Percentiles rank a stretch among this genome's conserved stretches.
Evolutionary conservation across 2,329 filamentous ascomycete genomes (phyloP).

Genomic region (Amauroascus verrucosus): DNA sequence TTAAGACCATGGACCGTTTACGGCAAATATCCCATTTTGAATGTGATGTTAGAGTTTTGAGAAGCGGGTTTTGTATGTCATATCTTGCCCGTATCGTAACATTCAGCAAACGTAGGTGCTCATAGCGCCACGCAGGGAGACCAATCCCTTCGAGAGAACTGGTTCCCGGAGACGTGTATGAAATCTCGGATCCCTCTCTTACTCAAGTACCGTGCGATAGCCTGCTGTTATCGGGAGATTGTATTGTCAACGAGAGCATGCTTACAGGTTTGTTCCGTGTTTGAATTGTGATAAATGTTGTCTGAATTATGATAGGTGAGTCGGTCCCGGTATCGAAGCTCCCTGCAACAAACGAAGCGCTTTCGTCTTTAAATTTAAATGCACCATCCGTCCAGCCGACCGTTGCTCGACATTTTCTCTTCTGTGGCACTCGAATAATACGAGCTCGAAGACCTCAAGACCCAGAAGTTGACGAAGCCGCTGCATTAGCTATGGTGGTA

Average conservation of each 20-base stretch:
- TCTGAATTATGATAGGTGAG: slow-evolving; percentile 50
- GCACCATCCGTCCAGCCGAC: slow-evolving; percentile 75
- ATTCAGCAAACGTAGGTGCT: slow-evolving; percentile 4
- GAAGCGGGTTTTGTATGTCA: slow-evolving; percentile 78
- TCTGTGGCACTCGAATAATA: slow-evolving; percentile 91
- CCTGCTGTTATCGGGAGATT: slow-evolving; percentile 81
- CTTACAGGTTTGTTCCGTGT: slow-evolving; percentile 53
- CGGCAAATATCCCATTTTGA: slow-evolving; percentile 90
- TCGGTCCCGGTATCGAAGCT: slow-evolving; percentile 93
- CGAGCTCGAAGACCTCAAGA: slow-evolving; percentile 81
- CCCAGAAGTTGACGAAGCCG: slow-evolving; percentile 73
- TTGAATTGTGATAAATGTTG: slow-evolving; percentile 2
- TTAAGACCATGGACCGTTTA: slow-evolving; percentile 73
- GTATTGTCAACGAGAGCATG: slow-evolving; percentile 99
- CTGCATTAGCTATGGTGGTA: slow-evolving; percentile 82
- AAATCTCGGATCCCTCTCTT: slow-evolving; percentile 86
- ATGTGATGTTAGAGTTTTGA: slow-evolving; percentile 84
- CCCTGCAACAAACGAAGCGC: slow-evolving; percentile 67
- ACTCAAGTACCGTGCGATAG: slow-evolving; percentile 87
- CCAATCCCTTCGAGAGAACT: slow-evolving; percentile 77
- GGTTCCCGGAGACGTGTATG: slow-evolving; percentile 91
- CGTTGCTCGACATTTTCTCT: slow-evolving; percentile 79
- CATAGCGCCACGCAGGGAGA: slow-evolving; percentile 49
- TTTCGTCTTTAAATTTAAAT: slow-evolving; percentile 65
- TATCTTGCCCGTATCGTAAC: not conserved